Percentiles rank a stretch among this genome's conserved stretches.
phyloP scores from a whole-genome alignment of 129 eudicot genomes.

The Pittosporum tobira region DNA sequence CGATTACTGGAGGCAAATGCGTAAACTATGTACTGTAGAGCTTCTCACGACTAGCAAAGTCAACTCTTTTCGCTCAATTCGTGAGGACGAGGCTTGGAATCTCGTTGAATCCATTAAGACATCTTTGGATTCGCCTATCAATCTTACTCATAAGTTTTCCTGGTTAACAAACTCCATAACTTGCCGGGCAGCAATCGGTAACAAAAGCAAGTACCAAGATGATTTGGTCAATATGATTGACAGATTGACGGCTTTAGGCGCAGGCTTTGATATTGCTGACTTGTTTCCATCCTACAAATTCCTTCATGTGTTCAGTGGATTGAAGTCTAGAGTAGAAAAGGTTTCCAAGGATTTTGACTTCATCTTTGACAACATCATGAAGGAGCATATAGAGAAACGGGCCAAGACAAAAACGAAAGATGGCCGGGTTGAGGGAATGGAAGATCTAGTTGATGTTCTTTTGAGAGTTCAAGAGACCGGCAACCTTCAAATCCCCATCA shows the following conservation, averaged over 20 bases:
- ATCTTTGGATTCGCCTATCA: too few species aligned
- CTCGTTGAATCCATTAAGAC: slow-evolving; percentile 10
- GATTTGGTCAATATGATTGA: slow-evolving; percentile 12
- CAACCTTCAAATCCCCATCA: slow-evolving; percentile 13
- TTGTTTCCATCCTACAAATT: slow-evolving; percentile 23
- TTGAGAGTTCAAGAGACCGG: slow-evolving; percentile 11
- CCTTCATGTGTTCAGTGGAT: slow-evolving; percentile 16
- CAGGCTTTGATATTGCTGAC: too few species aligned
- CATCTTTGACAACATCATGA: slow-evolving; percentile 12
- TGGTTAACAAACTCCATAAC: slow-evolving; percentile 5
- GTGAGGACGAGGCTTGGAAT: slow-evolving; percentile 18
- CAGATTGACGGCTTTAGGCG: too few species aligned
- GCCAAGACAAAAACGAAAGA: neutral
- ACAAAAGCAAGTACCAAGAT: too few species aligned
- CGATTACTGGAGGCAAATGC: too few species aligned
- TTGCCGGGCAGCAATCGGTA: too few species aligned
- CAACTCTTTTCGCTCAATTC: slow-evolving; percentile 6
- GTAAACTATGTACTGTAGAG: slow-evolving; percentile 21
- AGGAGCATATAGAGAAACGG: slow-evolving; percentile 6
- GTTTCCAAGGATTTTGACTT: slow-evolving; percentile 11
- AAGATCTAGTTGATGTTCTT: too few species aligned
- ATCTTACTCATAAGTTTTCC: too few species aligned
- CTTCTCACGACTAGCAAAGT: slow-evolving; percentile 22
- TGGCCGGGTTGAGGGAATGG: too few species aligned
- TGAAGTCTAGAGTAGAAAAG: slow-evolving; percentile 11